Percentiles rank a stretch among this genome's conserved stretches.
phyloP scores from a whole-genome alignment of 2,329 filamentous ascomycete species.

The Pyrenophora teres region DNA sequence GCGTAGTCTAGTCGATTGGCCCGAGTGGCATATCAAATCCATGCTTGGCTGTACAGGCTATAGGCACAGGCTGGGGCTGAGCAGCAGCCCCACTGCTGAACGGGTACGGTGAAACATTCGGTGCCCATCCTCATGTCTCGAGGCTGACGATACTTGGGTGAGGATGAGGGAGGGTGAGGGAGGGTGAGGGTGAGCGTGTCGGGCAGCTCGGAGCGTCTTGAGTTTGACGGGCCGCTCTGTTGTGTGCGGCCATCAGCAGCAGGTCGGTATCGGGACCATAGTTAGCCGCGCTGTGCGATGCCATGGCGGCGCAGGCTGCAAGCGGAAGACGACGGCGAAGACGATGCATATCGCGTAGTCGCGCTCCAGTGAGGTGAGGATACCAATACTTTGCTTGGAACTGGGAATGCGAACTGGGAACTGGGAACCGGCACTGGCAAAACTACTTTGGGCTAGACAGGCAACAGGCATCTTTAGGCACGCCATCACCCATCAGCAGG shows the following conservation, averaged over 20 bases:
- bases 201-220: slow-evolving; percentile 6
- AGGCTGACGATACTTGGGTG: slow-evolving; percentile 10
- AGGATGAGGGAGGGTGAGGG: no score
- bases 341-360: slow-evolving; percentile 26
- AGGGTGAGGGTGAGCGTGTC: not conserved
- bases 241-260: not conserved
- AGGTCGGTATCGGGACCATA: slow-evolving; percentile 4
- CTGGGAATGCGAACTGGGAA: slow-evolving; percentile 2
- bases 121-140: slow-evolving; percentile 33
- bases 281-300: slow-evolving; percentile 20
- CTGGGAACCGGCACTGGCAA: slow-evolving; percentile 4
- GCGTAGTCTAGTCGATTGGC: slow-evolving; percentile 27
- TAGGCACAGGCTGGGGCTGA: slow-evolving; percentile 5
- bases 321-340: slow-evolving; percentile 12
- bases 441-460: slow-evolving; percentile 8
- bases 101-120: slow-evolving; percentile 34
- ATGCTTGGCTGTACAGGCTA: slow-evolving; percentile 19
- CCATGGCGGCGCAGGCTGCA: not conserved
- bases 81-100: slow-evolving; percentile 20
- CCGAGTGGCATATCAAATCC: slow-evolving; percentile 34
- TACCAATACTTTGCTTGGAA: not conserved
- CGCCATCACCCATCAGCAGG: not conserved
- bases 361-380: slow-evolving; percentile 16
- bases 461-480: slow-evolving; percentile 1
- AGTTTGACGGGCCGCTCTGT: not conserved